Evolutionary conservation across 768 basidiomycete species (phyloP).

Genomic region (Trichaptum fuscoviolaceum): DNA sequence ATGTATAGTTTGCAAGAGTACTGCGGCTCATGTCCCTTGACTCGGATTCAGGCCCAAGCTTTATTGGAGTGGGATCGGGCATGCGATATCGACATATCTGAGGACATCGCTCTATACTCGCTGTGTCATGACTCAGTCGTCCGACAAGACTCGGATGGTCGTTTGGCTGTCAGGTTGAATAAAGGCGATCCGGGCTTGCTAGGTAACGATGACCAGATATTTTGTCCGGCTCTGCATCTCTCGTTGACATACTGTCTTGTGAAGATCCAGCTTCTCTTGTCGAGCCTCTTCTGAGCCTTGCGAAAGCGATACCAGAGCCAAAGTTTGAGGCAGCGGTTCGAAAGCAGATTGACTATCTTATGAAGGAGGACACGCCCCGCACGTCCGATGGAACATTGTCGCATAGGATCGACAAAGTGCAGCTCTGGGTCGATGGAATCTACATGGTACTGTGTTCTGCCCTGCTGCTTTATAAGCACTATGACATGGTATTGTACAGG

Average conservation of each 20-base stretch:
- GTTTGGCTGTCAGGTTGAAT: background rate
- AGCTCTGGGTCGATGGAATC: slow-evolving; percentile 9
- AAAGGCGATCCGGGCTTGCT: background rate
- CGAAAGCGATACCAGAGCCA: background rate
- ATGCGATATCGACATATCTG: background rate
- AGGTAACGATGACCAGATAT: background rate
- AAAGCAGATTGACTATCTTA: background rate
- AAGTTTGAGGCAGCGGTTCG: background rate
- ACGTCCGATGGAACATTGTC: background rate
- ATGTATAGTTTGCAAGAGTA: background rate
- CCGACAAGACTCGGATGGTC: background rate
- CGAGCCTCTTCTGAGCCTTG: background rate
- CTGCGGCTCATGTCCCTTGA: background rate
- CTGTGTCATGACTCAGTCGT: background rate
- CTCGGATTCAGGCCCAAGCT: background rate
- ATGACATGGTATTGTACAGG: background rate
- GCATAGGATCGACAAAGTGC: slow-evolving; percentile 1
- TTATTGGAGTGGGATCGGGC: background rate
- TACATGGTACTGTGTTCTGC: slow-evolving; percentile 5
- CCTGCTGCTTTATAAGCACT: too few relatives aligned
- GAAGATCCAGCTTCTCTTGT: background rate
- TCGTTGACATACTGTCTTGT: background rate
- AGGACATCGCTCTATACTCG: background rate
- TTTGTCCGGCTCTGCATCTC: background rate
- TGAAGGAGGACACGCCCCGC: background rate